Evolutionary conservation across 2,329 filamentous ascomycete genomes (phyloP).

Genomic region (Acrodontium crateriforme): DNA sequence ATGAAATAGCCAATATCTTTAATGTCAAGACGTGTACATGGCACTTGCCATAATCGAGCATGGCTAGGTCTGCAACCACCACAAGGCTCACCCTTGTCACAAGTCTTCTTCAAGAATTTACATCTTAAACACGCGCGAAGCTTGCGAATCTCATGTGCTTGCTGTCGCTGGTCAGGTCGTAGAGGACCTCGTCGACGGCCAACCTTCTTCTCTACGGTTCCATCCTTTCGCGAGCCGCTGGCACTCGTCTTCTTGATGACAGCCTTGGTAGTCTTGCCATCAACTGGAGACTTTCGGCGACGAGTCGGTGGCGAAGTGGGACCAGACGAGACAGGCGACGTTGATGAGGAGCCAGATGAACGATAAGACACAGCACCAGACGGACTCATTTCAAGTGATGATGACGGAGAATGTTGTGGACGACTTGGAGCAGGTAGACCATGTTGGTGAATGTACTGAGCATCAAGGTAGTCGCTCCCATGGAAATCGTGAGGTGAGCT

Average conservation of each 20-base stretch:
- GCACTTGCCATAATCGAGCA: conserved; percentile 90
- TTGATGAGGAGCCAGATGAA: conserved; percentile 18
- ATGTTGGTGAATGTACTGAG: conserved; percentile 33
- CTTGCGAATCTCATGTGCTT: conserved; percentile 93
- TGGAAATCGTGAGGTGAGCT: conserved; percentile 70
- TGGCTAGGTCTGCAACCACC: conserved; percentile 91
- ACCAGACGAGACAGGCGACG: conserved; percentile 20
- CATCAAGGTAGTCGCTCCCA: conserved; percentile 47
- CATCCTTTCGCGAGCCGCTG: conserved; percentile 60
- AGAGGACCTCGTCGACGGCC: conserved; percentile 81
- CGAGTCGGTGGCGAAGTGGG: conserved; percentile 41
- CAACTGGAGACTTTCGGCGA: conserved; percentile 43
- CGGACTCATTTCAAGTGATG: conserved; percentile 15
- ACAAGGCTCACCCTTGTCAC: conserved; percentile 93
- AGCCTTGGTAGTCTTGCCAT: conserved; percentile 69
- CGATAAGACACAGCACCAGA: conserved; percentile 11
- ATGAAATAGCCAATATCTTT: conserved; percentile 98
- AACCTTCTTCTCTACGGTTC: conserved; percentile 71
- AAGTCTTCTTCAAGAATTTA: conserved; percentile 99
- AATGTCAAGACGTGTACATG: conserved; percentile 95
- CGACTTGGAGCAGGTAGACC: conserved; percentile 10
- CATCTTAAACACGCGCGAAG: conserved; percentile 84
- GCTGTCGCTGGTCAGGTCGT: conserved; percentile 84
- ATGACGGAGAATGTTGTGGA: conserved; percentile 18
- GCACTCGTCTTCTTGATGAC: conserved; percentile 64